Base-by-base conservation (phyloP, 2,329 filamentous ascomycete genomes). In the Ceratocystis colombiana region DNA sequence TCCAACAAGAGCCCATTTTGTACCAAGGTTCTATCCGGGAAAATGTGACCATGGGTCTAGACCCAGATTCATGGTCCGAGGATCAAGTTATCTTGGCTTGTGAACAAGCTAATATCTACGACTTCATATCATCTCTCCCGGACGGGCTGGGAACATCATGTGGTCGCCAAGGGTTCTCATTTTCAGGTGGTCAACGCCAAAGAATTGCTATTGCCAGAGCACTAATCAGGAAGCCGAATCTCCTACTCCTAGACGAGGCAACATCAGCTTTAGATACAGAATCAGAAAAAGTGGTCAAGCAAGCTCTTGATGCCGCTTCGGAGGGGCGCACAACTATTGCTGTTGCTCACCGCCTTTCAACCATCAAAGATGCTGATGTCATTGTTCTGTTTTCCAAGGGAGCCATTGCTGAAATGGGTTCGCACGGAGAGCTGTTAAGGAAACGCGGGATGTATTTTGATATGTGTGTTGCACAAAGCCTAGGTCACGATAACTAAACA, bases 131-230 rank as follows among this genome's bases (percentile, higher is more conserved):
- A 0, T 79, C 79, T 1, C 76, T 86, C 0, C 82, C 83, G 1
- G 75, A 87, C 66, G 84, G 84, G 0, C 84, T 88, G 65, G 75
- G 79, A 1, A 88, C 87, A 0, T 76, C 79, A 0, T 86, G 88
- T 25, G 87, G 88, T 1, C 82, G 86, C 70, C 82, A 83, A 62
- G 87, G 87, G 0, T 82, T 86, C 20, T 85, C 87, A 67, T 76
- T 91, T 1, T 89, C 85, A 1, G 88, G 88, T 28, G 88, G 88
- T 0, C 87, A 91, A 72, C 78, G 87, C 6, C 88, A 90, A 73
- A 83, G 86, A 25, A 81, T 89, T 44, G 86, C 87, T 7, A 90
- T 91, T 68, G 88, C 88, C 0, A 79, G 88, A 6, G 85, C 85
- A 10, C 84, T 90, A 33, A 79, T 90, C 64, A 83, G 86, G 59